phyloP scores from a whole-genome alignment of 2,329 filamentous ascomycete species.

The Aspergillus clavatus region DNA sequence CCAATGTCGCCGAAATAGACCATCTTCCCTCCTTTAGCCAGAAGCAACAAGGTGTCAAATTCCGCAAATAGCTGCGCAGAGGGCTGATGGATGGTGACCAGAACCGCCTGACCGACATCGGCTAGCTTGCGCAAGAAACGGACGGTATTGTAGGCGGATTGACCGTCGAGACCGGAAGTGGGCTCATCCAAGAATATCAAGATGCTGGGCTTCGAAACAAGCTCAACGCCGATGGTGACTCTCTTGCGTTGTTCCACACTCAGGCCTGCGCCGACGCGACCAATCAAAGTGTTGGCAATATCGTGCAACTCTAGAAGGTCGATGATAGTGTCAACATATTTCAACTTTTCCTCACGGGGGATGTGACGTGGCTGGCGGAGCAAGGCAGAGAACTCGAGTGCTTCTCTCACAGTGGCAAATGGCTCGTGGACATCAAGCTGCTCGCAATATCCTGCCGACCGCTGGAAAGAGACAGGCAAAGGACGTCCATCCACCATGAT shows the following conservation, averaged over 20 bases:
- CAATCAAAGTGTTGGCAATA: constrained; percentile 60
- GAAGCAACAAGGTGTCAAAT: constrained; percentile 64
- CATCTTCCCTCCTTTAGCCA: constrained; percentile 63
- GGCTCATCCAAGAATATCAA: constrained; percentile 68
- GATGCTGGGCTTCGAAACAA: constrained; percentile 63
- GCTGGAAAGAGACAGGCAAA: constrained; percentile 58
- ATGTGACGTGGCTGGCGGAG: constrained; percentile 53
- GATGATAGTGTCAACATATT: constrained; percentile 61
- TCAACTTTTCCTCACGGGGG: constrained; percentile 56
- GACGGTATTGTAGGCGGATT: constrained; percentile 62
- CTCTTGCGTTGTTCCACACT: constrained; percentile 65
- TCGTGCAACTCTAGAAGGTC: constrained; percentile 59
- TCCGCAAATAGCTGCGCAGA: constrained; percentile 62
- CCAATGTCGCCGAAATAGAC: constrained; percentile 68
- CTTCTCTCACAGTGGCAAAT: constrained; percentile 61
- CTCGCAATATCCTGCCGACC: constrained; percentile 64
- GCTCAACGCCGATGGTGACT: constrained; percentile 66
- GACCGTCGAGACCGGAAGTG: constrained; percentile 63
- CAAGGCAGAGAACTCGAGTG: constrained; percentile 61
- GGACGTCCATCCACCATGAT: constrained; percentile 62
- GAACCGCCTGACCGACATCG: constrained; percentile 60
- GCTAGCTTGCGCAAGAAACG: constrained; percentile 63
- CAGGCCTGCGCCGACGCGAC: constrained; percentile 38
- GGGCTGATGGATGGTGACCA: constrained; percentile 68
- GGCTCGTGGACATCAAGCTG: constrained; percentile 66